phyloP scores from a whole-genome alignment of 208 protist species.

The Trypanosoma platydactyli region DNA sequence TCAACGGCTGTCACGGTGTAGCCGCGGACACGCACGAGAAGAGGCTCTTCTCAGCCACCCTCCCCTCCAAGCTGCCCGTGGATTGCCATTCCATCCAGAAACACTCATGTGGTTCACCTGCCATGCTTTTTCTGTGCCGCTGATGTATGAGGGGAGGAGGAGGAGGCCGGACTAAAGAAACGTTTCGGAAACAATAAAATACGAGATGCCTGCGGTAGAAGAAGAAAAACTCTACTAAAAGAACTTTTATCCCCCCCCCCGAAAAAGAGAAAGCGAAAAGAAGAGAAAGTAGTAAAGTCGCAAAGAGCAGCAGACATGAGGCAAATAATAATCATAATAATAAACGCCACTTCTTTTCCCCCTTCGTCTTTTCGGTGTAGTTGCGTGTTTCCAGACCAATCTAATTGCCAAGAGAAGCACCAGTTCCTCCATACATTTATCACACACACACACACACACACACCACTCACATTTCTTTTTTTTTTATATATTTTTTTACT shows the following conservation, averaged over 20 bases:
- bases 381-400: neutral
- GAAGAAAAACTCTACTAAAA: neutral
- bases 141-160: no score
- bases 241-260: no score
- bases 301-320: conserved; percentile 1
- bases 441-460: no score
- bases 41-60: conserved; percentile 8
- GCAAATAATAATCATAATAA: no score
- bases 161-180: no score
- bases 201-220: neutral
- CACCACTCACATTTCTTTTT: no score
- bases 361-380: no score
- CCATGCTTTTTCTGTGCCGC: neutral
- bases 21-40: conserved; percentile 34
- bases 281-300: neutral
- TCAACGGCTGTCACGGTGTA: conserved; percentile 33
- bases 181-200: neutral
- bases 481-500: neutral
- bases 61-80: neutral
- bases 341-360: no score
- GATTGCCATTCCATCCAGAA: neutral
- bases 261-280: neutral
- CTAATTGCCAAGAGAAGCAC: conserved; percentile 20
- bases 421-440: neutral
- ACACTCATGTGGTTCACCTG: no score